Base-by-base conservation (phyloP, 2,329 filamentous ascomycete genomes). In the Cadophora sp. region DNA sequence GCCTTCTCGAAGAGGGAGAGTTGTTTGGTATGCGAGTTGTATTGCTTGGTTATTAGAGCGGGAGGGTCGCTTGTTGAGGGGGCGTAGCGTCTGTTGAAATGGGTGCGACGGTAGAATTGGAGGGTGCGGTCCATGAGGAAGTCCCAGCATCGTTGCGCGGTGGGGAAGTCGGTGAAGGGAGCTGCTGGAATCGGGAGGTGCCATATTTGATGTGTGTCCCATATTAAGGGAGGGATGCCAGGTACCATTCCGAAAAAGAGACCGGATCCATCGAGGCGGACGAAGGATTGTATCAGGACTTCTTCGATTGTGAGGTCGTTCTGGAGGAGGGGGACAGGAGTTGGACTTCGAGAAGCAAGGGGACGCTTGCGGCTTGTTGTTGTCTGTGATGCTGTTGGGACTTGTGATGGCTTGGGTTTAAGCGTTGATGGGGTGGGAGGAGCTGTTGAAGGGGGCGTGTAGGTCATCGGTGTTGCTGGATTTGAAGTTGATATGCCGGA, bases 61-160 rank as follows among this genome's bases (percentile, higher is more conserved):
- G 68, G 70, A 3, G 72, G 53, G 11, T 76, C 73, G 29, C 48
- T 51, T 19, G 68, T 68, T 14, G 59, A 34, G 12, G 71, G 70
- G 26, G 70, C 65, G 31, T 71, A 75, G 14, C 59, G 65, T 37
- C 70, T 56, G 58, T 76, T 71, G 64, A 74, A 77, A 1, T 71
- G 62, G 9, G 73, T 73, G 3, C 71, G 73, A 19, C 73, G 69
- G 64, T 72, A 76, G 67, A 75, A 77, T 66, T 75, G 72, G 12
- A 77, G 61, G 8, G 71, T 67, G 29, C 74, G 69, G 50, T 76
- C 74, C 72, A 74, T 73, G 16, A 77, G 71, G 65, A 75, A 74
- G 56, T 77, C 76, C 76, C 76, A 77, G 55, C 72, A 74, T 12
- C 62, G 66, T 56, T 77, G 74, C 4, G 76, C 76, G 11, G 68